Evolutionary conservation across 441 rosid species (phyloP).

Genomic region (Biscutella auriculata): DNA sequence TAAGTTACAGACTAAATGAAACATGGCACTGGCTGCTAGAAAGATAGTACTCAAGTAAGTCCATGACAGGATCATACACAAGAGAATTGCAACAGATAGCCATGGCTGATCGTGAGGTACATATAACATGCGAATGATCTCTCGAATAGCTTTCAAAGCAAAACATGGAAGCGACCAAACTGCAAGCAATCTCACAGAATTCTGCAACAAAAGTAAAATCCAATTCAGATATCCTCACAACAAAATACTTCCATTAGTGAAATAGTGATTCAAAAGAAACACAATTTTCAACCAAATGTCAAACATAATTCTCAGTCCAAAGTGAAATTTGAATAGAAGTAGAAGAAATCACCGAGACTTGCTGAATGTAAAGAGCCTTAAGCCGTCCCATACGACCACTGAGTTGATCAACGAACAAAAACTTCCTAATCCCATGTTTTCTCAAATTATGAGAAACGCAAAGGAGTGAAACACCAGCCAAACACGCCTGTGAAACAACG

Average conservation of each 20-base stretch:
- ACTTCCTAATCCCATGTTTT: conserved; percentile 60
- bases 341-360: conserved; percentile 34
- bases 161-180: conserved; percentile 74
- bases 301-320: background rate
- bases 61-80: conserved; percentile 59
- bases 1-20: conserved; percentile 82
- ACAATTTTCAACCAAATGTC: background rate
- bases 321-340: background rate
- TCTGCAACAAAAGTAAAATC: conserved; percentile 26
- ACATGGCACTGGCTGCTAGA: conserved; percentile 66
- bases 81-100: conserved; percentile 45
- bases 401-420: conserved; percentile 68
- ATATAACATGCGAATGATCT: conserved; percentile 40
- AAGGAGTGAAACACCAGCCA: conserved; percentile 62
- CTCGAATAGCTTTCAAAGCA: conserved; percentile 50
- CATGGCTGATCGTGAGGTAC: conserved; percentile 55
- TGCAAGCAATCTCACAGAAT: conserved; percentile 50
- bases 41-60: conserved; percentile 52
- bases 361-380: conserved; percentile 36
- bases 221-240: background rate
- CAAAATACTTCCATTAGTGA: background rate
- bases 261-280: background rate
- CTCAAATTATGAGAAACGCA: conserved; percentile 70
- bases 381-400: conserved; percentile 46
- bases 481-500: conserved; percentile 50